Base-by-base conservation (phyloP, 768 basidiomycete species). In the Mycena haematopus region DNA sequence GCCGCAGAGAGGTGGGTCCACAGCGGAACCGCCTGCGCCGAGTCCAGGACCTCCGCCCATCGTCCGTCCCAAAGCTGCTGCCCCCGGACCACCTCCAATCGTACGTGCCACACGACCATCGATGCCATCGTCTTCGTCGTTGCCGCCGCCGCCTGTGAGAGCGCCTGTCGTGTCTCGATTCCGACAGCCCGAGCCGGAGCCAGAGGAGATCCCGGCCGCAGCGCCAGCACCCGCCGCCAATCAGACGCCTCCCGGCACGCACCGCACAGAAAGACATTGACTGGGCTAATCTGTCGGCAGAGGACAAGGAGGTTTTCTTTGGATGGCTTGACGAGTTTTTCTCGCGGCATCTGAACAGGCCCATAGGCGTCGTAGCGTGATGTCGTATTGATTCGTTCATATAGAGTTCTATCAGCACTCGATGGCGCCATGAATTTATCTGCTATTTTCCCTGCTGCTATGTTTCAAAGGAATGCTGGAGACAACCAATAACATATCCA, bases 311-410 rank as follows among this genome's bases (percentile, higher is more conserved):
- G 31, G 84, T 78, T 25, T 90, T 93, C 70, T 93, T 93, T 73
- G 74, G 75, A 62, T 93, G 91, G 91, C 78, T 93, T 22, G 91
- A 93, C 71, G 91, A 92, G 69, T 93, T 88, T 75, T 93, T 93
- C 69, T 80, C 84, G 17, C 79, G 80, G 35, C 77, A 76, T 52
- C 72, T 77, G 38, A 69, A 69, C 42, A 69, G 54, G 19, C 58
- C 55, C 7, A 61, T 67, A 29, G 24, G 56, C 45, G 25, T 60
- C 36, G 49, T 57, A 65, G 44, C 25, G 17, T 21, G 15, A 27
- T 35, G 45, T 49, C 24, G 25, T 17, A 10, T 36, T 36, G 36
- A 13, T 9, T 36, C 5, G 36, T 36, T 36, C 36, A 14, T 36
- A 15, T 11, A 13, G 3, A 4, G 36, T 6, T 6, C 31, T 33